Evolutionary conservation across 805 yeast genomes (phyloP).

Genomic region (Saturnispora dispora): DNA sequence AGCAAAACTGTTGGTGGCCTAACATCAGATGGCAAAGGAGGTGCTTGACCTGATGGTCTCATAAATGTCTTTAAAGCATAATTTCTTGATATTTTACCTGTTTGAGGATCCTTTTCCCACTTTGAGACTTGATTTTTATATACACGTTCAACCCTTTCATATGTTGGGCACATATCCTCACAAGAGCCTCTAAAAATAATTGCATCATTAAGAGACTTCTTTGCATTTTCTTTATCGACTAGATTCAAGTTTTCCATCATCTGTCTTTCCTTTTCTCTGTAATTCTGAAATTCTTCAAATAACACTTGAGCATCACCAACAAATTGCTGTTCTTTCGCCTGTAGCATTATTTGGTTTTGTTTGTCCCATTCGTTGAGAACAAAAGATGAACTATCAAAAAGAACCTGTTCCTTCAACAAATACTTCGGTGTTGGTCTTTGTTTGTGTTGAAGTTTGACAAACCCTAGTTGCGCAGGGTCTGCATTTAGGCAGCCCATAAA

Average conservation of each 20-base stretch:
- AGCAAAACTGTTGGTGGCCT: slow-evolving; percentile 78
- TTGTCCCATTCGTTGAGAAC: slow-evolving; percentile 56
- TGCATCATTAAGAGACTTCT: slow-evolving; percentile 82
- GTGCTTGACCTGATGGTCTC: slow-evolving; percentile 97
- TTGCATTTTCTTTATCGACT: slow-evolving; percentile 79
- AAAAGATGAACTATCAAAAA: slow-evolving; percentile 29
- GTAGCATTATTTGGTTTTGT: slow-evolving; percentile 58
- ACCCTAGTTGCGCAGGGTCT: slow-evolving; percentile 25
- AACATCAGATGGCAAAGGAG: slow-evolving; percentile 95
- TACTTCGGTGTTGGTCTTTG: slow-evolving; percentile 23
- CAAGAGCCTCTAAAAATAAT: slow-evolving; percentile 84
- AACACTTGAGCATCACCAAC: slow-evolving; percentile 54
- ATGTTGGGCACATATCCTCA: slow-evolving; percentile 88
- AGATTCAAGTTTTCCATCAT: slow-evolving; percentile 73
- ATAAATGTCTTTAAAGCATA: slow-evolving; percentile 86
- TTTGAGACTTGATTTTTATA: slow-evolving; percentile 79
- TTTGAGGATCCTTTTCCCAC: slow-evolving; percentile 59
- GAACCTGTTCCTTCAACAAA: slow-evolving; percentile 25
- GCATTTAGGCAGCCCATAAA: slow-evolving; percentile 25
- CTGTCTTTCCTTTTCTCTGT: slow-evolving; percentile 66
- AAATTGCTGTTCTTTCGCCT: slow-evolving; percentile 36
- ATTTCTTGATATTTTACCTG: slow-evolving; percentile 45
- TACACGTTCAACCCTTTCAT: slow-evolving; percentile 81
- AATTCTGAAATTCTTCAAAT: slow-evolving; percentile 63
- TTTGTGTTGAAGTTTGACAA: slow-evolving; percentile 16